Evolutionary conservation across 805 yeast species (phyloP).

Genomic region (Zygosaccharomyces bisporus): DNA sequence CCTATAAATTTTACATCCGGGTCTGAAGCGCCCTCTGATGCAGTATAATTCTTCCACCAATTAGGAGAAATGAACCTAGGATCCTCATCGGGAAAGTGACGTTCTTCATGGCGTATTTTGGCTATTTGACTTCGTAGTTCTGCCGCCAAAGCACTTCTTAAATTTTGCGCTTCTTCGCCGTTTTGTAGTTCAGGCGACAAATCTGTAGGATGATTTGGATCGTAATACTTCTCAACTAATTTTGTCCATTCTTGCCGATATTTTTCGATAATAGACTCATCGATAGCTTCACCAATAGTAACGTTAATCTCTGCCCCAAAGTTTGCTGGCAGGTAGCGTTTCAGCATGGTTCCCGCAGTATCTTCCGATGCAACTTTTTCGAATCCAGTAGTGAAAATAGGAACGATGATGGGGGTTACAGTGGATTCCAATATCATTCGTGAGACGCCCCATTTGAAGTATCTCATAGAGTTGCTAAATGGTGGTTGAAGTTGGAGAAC

Average conservation of each 20-base stretch:
- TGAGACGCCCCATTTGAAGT: constrained; percentile 93
- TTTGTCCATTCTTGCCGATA: constrained; percentile 70
- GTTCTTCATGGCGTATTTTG: constrained; percentile 39
- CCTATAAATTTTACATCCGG: constrained; percentile 72
- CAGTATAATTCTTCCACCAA: constrained; percentile 73
- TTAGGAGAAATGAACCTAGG: constrained; percentile 58
- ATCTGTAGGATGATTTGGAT: constrained; percentile 50
- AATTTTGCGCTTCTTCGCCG: constrained; percentile 60
- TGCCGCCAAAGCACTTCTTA: constrained; percentile 69
- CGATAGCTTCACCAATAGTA: constrained; percentile 66
- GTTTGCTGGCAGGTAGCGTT: constrained; percentile 57
- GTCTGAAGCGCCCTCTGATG: constrained; percentile 60
- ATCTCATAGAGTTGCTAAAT: constrained; percentile 80
- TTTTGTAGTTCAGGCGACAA: constrained; percentile 56
- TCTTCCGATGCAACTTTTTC: constrained; percentile 82
- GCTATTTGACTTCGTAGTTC: constrained; percentile 62
- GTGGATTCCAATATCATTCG: constrained; percentile 79
- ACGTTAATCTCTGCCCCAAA: constrained; percentile 66
- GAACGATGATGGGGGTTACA: constrained; percentile 79
- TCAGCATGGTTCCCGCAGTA: constrained; percentile 50
- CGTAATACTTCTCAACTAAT: constrained; percentile 52
- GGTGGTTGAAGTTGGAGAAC: constrained; percentile 84
- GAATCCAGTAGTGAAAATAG: constrained; percentile 81
- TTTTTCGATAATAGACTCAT: constrained; percentile 52
- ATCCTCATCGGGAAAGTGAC: constrained; percentile 58